A percentile compares a stretch with the other conserved stretches of the same genome.
phyloP scores from a whole-genome alignment of 2,329 filamentous ascomycete species.

The Pseudocercospora ulei region DNA sequence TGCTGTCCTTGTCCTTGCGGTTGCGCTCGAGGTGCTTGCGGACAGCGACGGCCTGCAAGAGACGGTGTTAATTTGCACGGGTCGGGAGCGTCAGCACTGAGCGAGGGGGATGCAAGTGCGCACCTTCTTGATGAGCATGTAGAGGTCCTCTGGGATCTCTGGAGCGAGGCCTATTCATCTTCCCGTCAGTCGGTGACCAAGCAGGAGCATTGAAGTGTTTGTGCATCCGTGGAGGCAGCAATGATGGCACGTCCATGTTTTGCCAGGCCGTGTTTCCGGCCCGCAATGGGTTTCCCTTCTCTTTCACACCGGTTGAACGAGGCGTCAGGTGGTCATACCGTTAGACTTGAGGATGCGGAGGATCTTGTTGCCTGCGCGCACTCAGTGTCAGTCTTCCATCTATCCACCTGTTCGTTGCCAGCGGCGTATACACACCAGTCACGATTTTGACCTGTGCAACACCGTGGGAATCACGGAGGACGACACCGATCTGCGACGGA shows the following conservation, averaged over 20 bases:
- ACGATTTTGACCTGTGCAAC: constrained; percentile 96
- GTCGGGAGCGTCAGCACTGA: not conserved
- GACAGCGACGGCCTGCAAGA: constrained; percentile 44
- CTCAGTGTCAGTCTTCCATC: constrained; percentile 17
- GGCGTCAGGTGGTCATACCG: constrained; percentile 55
- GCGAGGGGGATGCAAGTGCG: constrained; percentile 20
- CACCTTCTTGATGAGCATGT: constrained; percentile 99
- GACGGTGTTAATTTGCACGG: constrained; percentile 5
- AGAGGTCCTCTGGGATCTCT: constrained; percentile 97
- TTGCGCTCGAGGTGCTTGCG: constrained; percentile 99
- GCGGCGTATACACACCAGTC: constrained; percentile 58
- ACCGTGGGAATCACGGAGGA: constrained; percentile 96
- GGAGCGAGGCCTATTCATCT: constrained; percentile 79
- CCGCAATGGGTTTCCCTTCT: constrained; percentile 16
- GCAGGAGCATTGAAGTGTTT: constrained; percentile 36
- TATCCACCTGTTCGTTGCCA: not conserved
- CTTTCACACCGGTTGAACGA: constrained; percentile 41
- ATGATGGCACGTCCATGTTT: constrained; percentile 24
- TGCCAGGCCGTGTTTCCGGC: constrained; percentile 19
- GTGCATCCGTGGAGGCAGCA: constrained; percentile 20
- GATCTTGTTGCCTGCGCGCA: constrained; percentile 83
- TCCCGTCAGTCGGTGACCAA: constrained; percentile 40
- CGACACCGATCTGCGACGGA: constrained; percentile 96
- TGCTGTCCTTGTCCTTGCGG: constrained; percentile 99
- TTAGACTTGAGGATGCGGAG: constrained; percentile 95